Base-by-base conservation (phyloP, 805 yeast species). In the Myxozyma neotropica region DNA sequence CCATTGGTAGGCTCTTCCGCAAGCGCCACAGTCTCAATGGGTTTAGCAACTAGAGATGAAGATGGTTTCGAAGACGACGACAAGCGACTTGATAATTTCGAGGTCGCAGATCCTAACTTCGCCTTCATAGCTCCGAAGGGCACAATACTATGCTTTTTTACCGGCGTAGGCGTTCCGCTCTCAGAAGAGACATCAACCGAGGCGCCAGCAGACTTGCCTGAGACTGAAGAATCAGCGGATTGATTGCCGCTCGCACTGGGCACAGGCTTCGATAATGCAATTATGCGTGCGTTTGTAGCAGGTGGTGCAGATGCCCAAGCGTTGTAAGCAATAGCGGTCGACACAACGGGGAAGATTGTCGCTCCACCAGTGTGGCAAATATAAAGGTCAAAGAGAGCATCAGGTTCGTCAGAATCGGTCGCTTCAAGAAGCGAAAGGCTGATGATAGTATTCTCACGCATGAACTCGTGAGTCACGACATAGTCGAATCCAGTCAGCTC, bases 341-440 rank as follows among this genome's bases (percentile, higher is more conserved):
- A 21, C 6, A 29, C 7, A 35, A 62, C 64, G 6, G 66, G 57
- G 26, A 38, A 55, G 17, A 59, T 62, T 2, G 58, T 60, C 23
- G 66, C 66, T 15, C 66, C 66, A 3, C 39, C 51, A 19, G 40
- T 38, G 42, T 55, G 53, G 40, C 57, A 52, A 33, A 59, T 52
- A 39, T 62, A 62, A 13, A 62, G 46, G 39, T 62, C 66, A 42
- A 59, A 29, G 10, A 62, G 24, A 38, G 55, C 63, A 24, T 51
- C 58, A 3, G 44, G 51, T 15, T 44, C 45, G 10, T 42, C 51
- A 15, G 43, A 57, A 17, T 29, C 43, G 2, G 49, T 51, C 17
- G 45, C n/a, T 19, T 62, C 66, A 12, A 52, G 49, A 4, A 62
- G 44, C 19, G 55, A 26, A 36, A 59, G 55, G 27, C 65, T 55